Evolutionary conservation across 306 rosid genomes (phyloP), one percentile per base, ranked within the genome.

Genomic region (Quercus agrifolia): DNA sequence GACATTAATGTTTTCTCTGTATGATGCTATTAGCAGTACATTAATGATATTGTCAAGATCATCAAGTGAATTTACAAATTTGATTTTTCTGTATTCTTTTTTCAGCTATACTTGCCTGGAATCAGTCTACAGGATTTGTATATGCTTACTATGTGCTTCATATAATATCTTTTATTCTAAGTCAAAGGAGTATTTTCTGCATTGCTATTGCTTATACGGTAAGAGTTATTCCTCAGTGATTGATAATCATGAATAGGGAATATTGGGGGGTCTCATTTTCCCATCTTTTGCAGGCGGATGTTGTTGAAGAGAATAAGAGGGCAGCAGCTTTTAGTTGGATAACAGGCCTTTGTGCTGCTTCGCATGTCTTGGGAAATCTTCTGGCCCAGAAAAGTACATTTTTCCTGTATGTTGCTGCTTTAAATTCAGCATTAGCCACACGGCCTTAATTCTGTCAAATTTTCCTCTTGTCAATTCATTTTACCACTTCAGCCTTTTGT

Each of bases 101-200:
- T 81, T 38, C 84, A 89, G 96, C 82, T 63, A 68, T 91, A 79
- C 92, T 91, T 79, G 86, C 83, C 7, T 86, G 88, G 92, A 72
- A 87, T 73, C 87, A 84, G 6, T 80, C 91, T 2, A 85, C 81
- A 83, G 89, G 66, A 81, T 86, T 79, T 75, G 91, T 91, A 70
- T 91, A 91, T 75, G 91, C 89, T 66, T 91, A 91, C 77, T 89
- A 91, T 13, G 91, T 73, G 61, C 62, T 86, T 49, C 88, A 88
- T 67, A 89, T 89, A 28, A 21, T 91, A 84, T 84, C 96, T n/a
- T 80, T 74, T 76, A 89, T 91, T 64, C 75, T 91, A 61, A 91
- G 89, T 86, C 91, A 87, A 85, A 93, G 96, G 49, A 91, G 90
- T 78, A 84, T 83, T 30, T 87, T 89, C 88, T 89, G 92, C 87